Evolutionary conservation across 495 filamentous ascomycete species (phyloP).

Genomic region (Penicillium steckii): DNA sequence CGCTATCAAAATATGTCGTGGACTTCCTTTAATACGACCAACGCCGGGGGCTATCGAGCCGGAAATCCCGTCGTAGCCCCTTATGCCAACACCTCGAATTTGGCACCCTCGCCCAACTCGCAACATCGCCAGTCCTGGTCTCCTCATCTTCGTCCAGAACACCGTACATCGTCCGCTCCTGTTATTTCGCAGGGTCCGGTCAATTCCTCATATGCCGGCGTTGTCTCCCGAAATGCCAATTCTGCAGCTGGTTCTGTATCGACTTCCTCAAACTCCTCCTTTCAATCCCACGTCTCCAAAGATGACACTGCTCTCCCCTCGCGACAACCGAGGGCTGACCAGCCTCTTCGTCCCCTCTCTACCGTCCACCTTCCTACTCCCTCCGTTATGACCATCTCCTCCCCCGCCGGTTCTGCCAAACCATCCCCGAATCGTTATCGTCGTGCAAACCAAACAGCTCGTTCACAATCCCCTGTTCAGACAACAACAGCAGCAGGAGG

Average conservation of each 20-base stretch:
- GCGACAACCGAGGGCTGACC: conserved; percentile 35
- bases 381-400: conserved; percentile 43
- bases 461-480: conserved; percentile 42
- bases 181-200: conserved; percentile 48
- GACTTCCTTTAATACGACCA: conserved; percentile 61
- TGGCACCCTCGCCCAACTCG: conserved; percentile 51
- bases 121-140: conserved; percentile 57
- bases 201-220: conserved; percentile 39
- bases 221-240: conserved; percentile 51
- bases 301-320: conserved; percentile 50
- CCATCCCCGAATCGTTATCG: conserved; percentile 68
- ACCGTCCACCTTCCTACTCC: conserved; percentile 50
- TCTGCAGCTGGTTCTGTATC: conserved; percentile 61
- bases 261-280: conserved; percentile 46
- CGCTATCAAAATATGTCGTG: conserved; percentile 58
- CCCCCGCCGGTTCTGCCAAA: conserved; percentile 48
- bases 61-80: conserved; percentile 67
- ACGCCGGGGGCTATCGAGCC: conserved; percentile 65
- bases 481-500: too few species aligned
- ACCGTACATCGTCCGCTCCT: conserved; percentile 65
- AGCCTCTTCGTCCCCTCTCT: conserved; percentile 49
- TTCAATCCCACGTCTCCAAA: conserved; percentile 42
- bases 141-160: conserved; percentile 64
- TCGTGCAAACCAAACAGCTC: conserved; percentile 50
- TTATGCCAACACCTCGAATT: conserved; percentile 81